Conservation (phyloP, 208 protist genomes). For the Crithidia bombi region DNA sequence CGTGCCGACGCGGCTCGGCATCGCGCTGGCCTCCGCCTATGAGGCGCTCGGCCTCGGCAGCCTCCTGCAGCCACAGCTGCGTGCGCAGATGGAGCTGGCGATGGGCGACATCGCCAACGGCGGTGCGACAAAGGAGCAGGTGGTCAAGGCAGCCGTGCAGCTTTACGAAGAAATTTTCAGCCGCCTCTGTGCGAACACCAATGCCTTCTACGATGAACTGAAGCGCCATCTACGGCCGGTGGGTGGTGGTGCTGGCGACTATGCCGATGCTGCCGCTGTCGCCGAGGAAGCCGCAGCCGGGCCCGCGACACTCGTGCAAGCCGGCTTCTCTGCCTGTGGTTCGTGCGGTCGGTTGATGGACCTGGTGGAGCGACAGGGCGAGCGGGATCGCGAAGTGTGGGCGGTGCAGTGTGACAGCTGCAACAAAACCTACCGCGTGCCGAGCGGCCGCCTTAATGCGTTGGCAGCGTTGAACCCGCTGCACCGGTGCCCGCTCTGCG, state of each 20-base stretch:
- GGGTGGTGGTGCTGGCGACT: background rate
- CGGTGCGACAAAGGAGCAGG: constrained; percentile 71
- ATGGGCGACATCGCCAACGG: constrained; percentile 90
- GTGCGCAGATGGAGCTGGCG: constrained; percentile 94
- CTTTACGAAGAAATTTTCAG: constrained; percentile 86
- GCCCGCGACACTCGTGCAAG: constrained; percentile 33
- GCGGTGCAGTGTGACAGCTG: constrained; percentile 52
- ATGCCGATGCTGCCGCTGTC: background rate
- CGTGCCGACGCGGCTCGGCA: constrained; percentile 94
- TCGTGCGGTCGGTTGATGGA: constrained; percentile 56
- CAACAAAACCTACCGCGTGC: constrained; percentile 52
- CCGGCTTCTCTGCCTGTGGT: constrained; percentile 52
- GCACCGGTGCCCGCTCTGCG: constrained; percentile 69
- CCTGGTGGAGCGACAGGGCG: constrained; percentile 52
- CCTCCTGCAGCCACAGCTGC: constrained; percentile 91
- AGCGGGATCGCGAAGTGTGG: constrained; percentile 56
- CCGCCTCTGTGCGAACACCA: constrained; percentile 44
- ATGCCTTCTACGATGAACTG: constrained; percentile 62
- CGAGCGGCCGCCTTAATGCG: constrained; percentile 55
- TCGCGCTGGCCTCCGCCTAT: constrained; percentile 96
- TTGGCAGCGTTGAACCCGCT: constrained; percentile 41
- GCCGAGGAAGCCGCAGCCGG: background rate
- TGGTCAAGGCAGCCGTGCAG: constrained; percentile 75
- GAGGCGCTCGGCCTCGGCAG: constrained; percentile 93
- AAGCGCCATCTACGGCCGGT: constrained; percentile 41